Evolutionary conservation across 805 yeast species (phyloP).

Genomic region (Saturnispora zaruensis): DNA sequence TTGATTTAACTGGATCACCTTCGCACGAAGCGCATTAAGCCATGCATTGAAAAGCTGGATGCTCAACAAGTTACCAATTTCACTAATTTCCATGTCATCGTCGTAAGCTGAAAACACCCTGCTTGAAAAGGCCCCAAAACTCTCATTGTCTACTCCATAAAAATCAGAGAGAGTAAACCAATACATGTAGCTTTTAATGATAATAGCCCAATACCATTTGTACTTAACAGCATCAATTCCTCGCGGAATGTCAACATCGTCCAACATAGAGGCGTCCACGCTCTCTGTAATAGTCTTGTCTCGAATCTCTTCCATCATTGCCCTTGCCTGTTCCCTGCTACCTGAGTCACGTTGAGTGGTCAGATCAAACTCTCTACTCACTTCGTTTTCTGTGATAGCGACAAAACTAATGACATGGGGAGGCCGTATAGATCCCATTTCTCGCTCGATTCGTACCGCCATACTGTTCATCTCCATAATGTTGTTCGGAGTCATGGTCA

Average conservation of each 20-base stretch:
- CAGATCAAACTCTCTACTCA: background rate
- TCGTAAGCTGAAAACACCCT: background rate
- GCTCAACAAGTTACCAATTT: background rate
- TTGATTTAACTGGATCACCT: background rate
- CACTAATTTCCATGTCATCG: constrained; percentile 1
- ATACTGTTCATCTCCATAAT: background rate
- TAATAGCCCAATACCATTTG: constrained; percentile 9
- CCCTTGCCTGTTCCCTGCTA: background rate
- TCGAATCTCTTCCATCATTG: background rate
- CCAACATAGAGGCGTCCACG: background rate
- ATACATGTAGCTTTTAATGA: background rate
- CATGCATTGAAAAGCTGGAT: constrained; percentile 2
- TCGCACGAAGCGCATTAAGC: background rate
- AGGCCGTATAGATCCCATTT: background rate
- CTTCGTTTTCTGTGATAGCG: background rate
- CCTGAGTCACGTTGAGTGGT: background rate
- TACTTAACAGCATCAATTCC: constrained; percentile 4
- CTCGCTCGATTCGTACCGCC: background rate
- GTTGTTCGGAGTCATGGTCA: background rate
- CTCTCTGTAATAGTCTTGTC: background rate
- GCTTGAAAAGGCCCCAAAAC: background rate
- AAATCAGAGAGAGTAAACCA: constrained; percentile 4
- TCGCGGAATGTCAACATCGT: background rate
- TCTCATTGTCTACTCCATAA: background rate
- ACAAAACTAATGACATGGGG: background rate